Conservation (phyloP, 139 green algal genomes). For the Dunaliella primolecta region DNA sequence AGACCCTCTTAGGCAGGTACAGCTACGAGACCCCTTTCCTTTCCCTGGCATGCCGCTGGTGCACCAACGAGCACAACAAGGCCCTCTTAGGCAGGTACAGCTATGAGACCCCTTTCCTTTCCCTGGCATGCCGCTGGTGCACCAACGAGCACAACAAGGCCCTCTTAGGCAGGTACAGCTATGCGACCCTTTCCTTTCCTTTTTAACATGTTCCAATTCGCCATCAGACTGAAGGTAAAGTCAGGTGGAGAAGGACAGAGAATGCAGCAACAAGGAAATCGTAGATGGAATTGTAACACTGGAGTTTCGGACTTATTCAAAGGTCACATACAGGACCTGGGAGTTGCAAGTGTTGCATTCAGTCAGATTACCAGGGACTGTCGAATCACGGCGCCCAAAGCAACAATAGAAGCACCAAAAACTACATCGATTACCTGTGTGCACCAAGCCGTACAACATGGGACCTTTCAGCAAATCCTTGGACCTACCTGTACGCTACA, state of each 20-base stretch:
- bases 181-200: not conserved
- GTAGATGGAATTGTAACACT: not conserved
- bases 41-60: no score
- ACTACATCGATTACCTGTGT: not conserved
- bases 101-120: no score
- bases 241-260: not conserved
- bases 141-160: not conserved
- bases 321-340: not conserved
- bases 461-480: not conserved
- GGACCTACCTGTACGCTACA: not conserved
- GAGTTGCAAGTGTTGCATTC: not conserved
- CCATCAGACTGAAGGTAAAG: no score
- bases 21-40: no score
- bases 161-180: not conserved
- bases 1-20: no score
- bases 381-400: not conserved
- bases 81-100: no score
- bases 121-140: no score
- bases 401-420: no score
- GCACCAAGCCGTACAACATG: not conserved
- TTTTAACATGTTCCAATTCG: not conserved
- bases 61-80: no score
- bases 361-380: not conserved
- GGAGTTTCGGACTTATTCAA: not conserved
- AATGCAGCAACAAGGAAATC: not conserved